phyloP scores from a whole-genome alignment of 2,329 filamentous ascomycete genomes.

The Xylariaceae sp. region DNA sequence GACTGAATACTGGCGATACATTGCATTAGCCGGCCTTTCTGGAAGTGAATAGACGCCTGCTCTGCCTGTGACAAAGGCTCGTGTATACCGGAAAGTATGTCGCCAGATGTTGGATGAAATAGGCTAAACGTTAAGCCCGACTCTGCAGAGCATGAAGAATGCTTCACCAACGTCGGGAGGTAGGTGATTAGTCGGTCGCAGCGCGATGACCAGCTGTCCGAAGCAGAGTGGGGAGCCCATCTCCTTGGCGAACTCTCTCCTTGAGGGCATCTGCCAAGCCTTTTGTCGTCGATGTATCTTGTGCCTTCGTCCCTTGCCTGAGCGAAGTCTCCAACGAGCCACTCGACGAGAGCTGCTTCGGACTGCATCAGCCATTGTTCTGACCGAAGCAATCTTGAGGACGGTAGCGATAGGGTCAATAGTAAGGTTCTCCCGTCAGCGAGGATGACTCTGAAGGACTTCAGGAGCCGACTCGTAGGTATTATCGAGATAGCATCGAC shows the following conservation, averaged over 20 bases:
- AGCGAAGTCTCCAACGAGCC: slow-evolving; percentile 34
- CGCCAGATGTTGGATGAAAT: slow-evolving; percentile 35
- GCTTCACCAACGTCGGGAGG: slow-evolving; percentile 38
- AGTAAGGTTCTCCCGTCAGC: slow-evolving; percentile 38
- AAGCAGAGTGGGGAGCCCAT: not conserved
- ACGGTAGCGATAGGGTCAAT: slow-evolving; percentile 40
- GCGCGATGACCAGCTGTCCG: slow-evolving; percentile 8
- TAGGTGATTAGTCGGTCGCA: slow-evolving; percentile 28
- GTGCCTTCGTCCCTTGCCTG: slow-evolving; percentile 1
- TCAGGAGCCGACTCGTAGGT: slow-evolving; percentile 36
- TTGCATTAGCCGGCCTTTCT: slow-evolving; percentile 43
- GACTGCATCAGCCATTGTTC: slow-evolving; percentile 41
- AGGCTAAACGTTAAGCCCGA: slow-evolving; percentile 40
- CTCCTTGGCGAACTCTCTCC: not conserved
- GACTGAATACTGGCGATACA: slow-evolving; percentile 40
- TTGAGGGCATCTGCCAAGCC: not conserved
- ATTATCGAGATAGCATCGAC: slow-evolving; percentile 33
- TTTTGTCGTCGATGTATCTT: not conserved
- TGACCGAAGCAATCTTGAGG: slow-evolving; percentile 41
- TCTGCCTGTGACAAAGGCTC: slow-evolving; percentile 33
- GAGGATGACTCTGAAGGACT: slow-evolving; percentile 39
- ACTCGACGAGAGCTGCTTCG: slow-evolving; percentile 42
- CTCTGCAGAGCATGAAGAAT: slow-evolving; percentile 31
- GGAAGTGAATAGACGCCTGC: slow-evolving; percentile 38
- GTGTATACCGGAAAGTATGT: slow-evolving; percentile 34